Evolutionary conservation across 176 grass and related monocot genomes (phyloP).

Genomic region (Musa schizocarpa): DNA sequence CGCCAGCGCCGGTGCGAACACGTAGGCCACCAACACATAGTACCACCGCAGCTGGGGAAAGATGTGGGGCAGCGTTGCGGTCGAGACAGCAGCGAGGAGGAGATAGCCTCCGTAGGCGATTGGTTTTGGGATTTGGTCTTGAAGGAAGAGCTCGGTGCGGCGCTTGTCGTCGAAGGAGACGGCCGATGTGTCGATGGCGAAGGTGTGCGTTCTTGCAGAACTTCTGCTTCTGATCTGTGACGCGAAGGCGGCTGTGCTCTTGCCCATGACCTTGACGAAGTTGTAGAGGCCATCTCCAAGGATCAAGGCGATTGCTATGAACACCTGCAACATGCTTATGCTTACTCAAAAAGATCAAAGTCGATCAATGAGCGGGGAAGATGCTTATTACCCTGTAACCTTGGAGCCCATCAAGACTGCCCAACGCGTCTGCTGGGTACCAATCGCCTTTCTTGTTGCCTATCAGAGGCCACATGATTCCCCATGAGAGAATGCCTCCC

Average conservation of each 20-base stretch:
- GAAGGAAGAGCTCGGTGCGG: conserved; percentile 2
- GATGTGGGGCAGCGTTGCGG: conserved; percentile 9
- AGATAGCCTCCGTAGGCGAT: conserved; percentile 11
- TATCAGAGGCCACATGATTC: conserved; percentile 91
- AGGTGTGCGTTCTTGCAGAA: background rate
- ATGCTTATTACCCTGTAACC: conserved; percentile 45
- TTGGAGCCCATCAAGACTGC: conserved; percentile 47
- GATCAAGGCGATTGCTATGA: conserved; percentile 7
- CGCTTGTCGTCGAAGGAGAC: conserved; percentile 10
- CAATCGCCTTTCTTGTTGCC: conserved; percentile 28
- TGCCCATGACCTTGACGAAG: conserved; percentile 6
- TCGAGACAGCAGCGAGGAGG: background rate
- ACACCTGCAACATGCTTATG: background rate
- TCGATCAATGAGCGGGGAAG: background rate
- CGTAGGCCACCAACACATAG: conserved; percentile 4
- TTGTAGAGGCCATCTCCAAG: conserved; percentile 16
- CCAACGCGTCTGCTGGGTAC: conserved; percentile 5
- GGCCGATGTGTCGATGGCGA: background rate
- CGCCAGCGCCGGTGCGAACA: conserved; percentile 2
- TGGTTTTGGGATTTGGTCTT: conserved; percentile 8
- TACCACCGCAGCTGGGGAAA: conserved; percentile 9
- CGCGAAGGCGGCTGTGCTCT: background rate
- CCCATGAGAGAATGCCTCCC: conserved; percentile 71
- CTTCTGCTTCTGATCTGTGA: background rate
- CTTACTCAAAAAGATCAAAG: background rate